Percentiles rank a stretch among this genome's conserved stretches.
phyloP scores from a whole-genome alignment of 2,329 filamentous ascomycete genomes.

The Cytospora schulzeri region DNA sequence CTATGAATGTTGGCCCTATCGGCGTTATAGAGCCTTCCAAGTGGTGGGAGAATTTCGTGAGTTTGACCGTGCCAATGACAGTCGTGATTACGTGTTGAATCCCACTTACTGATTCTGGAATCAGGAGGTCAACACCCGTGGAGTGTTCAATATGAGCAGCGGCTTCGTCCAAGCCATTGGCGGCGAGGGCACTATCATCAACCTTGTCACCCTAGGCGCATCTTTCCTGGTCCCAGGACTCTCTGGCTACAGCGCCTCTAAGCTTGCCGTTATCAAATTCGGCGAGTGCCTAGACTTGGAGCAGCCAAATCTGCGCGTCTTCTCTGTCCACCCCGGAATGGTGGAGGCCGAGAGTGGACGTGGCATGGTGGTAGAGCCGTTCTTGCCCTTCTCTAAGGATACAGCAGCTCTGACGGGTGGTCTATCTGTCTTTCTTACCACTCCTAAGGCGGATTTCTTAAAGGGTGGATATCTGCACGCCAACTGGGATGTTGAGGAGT shows the following conservation, averaged over 20 bases:
- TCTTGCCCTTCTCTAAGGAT: constrained; percentile 36
- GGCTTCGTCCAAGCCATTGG: constrained; percentile 31
- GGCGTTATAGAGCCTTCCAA: constrained; percentile 23
- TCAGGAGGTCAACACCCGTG: constrained; percentile 34
- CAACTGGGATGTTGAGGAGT: constrained; percentile 42
- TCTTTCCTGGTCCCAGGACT: constrained; percentile 30
- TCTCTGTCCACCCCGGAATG: constrained; percentile 32
- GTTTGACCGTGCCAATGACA: neutral
- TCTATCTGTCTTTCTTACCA: constrained; percentile 36
- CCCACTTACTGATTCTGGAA: constrained; percentile 1
- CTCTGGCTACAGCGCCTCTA: constrained; percentile 31
- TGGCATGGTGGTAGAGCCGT: constrained; percentile 29
- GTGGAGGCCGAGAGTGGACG: constrained; percentile 31
- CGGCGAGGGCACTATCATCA: constrained; percentile 33
- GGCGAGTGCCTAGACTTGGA: constrained; percentile 33
- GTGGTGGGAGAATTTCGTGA: constrained; percentile 31
- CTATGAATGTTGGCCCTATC: constrained; percentile 25
- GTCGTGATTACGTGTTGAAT: neutral
- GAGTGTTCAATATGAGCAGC: constrained; percentile 31
- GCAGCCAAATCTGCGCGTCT: constrained; percentile 32
- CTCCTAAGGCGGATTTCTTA: constrained; percentile 38
- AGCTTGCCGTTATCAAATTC: constrained; percentile 33
- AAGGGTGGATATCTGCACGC: constrained; percentile 37
- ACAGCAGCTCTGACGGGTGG: constrained; percentile 37
- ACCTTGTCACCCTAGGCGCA: constrained; percentile 32